Percentiles rank a stretch among this genome's conserved stretches.
phyloP scores from a whole-genome alignment of 768 basidiomycete genomes.

The Phylloporus arenicola region DNA sequence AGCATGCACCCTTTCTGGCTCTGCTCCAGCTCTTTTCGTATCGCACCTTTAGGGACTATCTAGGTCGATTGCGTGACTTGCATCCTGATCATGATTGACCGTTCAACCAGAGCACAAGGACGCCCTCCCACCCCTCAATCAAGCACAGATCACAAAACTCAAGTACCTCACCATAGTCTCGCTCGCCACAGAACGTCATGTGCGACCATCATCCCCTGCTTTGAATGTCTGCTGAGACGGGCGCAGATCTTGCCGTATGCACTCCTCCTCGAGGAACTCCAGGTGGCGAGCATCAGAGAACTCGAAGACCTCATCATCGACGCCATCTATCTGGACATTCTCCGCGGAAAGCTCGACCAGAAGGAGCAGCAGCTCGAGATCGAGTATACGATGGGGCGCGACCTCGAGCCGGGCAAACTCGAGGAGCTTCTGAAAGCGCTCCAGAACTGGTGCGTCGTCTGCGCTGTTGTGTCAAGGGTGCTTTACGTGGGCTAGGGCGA shows the following conservation, averaged over 20 bases:
- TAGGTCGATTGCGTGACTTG: slow-evolving; percentile 44
- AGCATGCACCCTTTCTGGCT: slow-evolving; percentile 53
- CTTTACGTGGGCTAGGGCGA: slow-evolving; percentile 45
- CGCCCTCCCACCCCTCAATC: slow-evolving; percentile 59
- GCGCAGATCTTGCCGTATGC: slow-evolving; percentile 77
- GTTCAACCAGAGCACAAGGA: slow-evolving; percentile 54
- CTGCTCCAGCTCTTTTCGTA: slow-evolving; percentile 87
- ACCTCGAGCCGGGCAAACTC: slow-evolving; percentile 73
- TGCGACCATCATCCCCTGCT: slow-evolving; percentile 33
- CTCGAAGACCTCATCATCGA: slow-evolving; percentile 98
- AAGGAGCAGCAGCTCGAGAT: slow-evolving; percentile 85
- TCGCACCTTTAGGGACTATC: slow-evolving; percentile 79
- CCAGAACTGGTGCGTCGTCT: slow-evolving; percentile 53
- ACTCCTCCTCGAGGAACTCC: slow-evolving; percentile 60
- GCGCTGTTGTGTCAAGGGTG: background rate
- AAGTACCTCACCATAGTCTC: slow-evolving; percentile 91
- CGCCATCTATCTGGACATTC: slow-evolving; percentile 85
- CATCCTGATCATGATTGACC: background rate
- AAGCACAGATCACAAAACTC: slow-evolving; percentile 76
- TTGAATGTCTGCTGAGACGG: background rate
- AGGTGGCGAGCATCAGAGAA: slow-evolving; percentile 75
- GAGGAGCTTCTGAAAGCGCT: slow-evolving; percentile 57
- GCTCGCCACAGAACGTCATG: slow-evolving; percentile 70
- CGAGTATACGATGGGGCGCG: slow-evolving; percentile 88
- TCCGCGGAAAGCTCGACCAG: slow-evolving; percentile 91